Evolutionary conservation across 2,329 filamentous ascomycete genomes (phyloP), one percentile per base, ranked within the genome.

Genomic region (Fusarium sp.): DNA sequence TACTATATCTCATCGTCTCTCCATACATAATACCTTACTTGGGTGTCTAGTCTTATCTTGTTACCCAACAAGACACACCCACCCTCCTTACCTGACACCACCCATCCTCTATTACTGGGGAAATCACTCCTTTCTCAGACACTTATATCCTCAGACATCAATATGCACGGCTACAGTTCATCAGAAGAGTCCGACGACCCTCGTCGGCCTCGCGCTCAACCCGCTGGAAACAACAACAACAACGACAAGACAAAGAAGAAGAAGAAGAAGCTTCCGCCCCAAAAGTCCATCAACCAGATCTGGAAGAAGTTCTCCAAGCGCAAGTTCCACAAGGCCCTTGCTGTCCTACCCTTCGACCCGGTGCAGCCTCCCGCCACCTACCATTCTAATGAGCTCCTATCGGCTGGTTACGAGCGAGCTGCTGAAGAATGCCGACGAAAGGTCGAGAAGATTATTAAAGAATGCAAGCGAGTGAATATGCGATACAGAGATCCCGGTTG

Each of bases 391-490:
- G 86, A 90, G 76, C 83, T 89, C 42, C 80, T 91, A 6, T 82
- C 80, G 40, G 83, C 83, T 5, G 87, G 87, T 6, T 92, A 90
- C 72, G 86, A 91, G 67, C 84, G 89, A 46, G 90, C 89, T 0
- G 85, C 82, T 2, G 86, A 88, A 20, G 86, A 89, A 71, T 92
- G 90, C 74, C 84, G 83, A 20, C 84, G 86, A 45, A 91, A 83
- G 79, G 91, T 84, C 34, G 79, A 83, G 46, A 88, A 88, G 75
- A 89, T 89, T 62, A 86, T 88, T 47, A 80, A 85, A 65, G 86
- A 89, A 72, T 96, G 93, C 79, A 83, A 85, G 67, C 84, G 92
- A 23, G 84, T 94, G 37, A 97, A 97, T 73, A 91, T 91, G 76
- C 91, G 93, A 73, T 97, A 96, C 76, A 86, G 91, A 26, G 90